Conservation (phyloP, 179 eudicot species). For the Amaranthus tricolor region DNA sequence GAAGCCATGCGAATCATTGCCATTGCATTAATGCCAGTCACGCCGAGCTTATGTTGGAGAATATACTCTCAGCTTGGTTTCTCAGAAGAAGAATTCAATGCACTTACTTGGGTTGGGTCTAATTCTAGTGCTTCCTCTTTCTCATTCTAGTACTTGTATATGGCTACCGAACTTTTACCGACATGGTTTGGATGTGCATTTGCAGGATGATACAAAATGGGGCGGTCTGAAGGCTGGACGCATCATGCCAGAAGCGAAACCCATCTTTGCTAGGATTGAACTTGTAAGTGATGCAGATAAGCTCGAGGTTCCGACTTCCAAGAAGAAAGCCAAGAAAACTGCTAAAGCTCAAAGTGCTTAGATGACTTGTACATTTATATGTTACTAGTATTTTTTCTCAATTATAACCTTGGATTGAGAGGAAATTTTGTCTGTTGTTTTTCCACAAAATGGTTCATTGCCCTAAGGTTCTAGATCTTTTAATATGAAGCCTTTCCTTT, state of each 20-base stretch:
- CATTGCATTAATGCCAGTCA: slow-evolving; percentile 73
- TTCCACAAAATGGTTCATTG: too few relatives aligned
- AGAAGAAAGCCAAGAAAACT: slow-evolving; percentile 58
- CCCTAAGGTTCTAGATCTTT: too few relatives aligned
- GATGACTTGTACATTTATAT: not conserved
- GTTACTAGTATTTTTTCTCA: too few relatives aligned
- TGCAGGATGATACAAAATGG: slow-evolving; percentile 83
- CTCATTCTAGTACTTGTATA: not conserved
- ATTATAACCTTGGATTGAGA: too few relatives aligned
- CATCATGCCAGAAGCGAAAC: slow-evolving; percentile 72
- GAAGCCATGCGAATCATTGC: slow-evolving; percentile 94
- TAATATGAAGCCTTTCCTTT: too few relatives aligned
- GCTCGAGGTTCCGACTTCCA: slow-evolving; percentile 33
- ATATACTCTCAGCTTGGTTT: slow-evolving; percentile 91
- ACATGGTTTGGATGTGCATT: slow-evolving; percentile 12
- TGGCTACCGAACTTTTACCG: not conserved
- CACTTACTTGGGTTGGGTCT: slow-evolving; percentile 93
- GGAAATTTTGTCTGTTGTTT: too few relatives aligned
- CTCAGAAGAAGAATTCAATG: slow-evolving; percentile 67
- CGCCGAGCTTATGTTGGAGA: slow-evolving; percentile 73
- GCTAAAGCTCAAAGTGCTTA: slow-evolving; percentile 36
- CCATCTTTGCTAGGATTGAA: slow-evolving; percentile 88
- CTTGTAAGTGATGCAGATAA: slow-evolving; percentile 37
- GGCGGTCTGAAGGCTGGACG: slow-evolving; percentile 91
- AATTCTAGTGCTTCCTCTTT: slow-evolving; percentile 24